phyloP scores from a whole-genome alignment of 129 eudicot species.

The Gnaphalium uliginosum region DNA sequence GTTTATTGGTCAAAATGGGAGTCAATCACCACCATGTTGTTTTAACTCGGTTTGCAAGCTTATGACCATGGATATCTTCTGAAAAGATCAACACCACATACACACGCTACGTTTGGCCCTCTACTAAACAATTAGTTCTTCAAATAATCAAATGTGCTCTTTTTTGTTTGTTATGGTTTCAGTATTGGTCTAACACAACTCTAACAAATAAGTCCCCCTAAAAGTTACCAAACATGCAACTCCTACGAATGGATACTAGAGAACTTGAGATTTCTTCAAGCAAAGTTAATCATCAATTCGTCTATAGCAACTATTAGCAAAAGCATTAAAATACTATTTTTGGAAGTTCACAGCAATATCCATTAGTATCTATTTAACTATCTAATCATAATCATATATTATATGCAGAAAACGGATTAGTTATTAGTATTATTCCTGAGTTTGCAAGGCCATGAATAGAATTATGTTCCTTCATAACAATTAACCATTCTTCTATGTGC shows the following conservation, averaged over 20 bases:
- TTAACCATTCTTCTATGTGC: constrained; percentile 5
- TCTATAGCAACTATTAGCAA: not conserved
- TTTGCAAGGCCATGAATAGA: not conserved
- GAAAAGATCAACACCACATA: not conserved
- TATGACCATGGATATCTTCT: not conserved
- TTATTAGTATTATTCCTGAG: not conserved
- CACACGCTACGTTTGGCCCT: not conserved
- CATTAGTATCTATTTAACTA: not conserved
- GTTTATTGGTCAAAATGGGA: not conserved
- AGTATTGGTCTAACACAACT: not conserved
- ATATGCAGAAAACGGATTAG: constrained; percentile 3
- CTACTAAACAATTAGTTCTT: not conserved
- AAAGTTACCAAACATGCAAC: not conserved
- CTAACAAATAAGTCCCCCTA: not conserved
- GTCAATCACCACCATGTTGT: constrained; percentile 5
- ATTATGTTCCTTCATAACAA: not conserved
- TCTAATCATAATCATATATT: constrained; percentile 15
- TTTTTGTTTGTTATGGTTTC: not conserved
- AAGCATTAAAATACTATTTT: not conserved
- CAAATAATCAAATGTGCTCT: not conserved
- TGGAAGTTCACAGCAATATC: constrained; percentile 12
- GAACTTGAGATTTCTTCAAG: not conserved
- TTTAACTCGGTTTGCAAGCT: not conserved
- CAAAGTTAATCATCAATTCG: not conserved
- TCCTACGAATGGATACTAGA: not conserved